Percentiles rank a stretch among this genome's conserved stretches.
Evolutionary conservation across 805 yeast genomes (phyloP).

Genomic region (Lachancea thermotolerans): DNA sequence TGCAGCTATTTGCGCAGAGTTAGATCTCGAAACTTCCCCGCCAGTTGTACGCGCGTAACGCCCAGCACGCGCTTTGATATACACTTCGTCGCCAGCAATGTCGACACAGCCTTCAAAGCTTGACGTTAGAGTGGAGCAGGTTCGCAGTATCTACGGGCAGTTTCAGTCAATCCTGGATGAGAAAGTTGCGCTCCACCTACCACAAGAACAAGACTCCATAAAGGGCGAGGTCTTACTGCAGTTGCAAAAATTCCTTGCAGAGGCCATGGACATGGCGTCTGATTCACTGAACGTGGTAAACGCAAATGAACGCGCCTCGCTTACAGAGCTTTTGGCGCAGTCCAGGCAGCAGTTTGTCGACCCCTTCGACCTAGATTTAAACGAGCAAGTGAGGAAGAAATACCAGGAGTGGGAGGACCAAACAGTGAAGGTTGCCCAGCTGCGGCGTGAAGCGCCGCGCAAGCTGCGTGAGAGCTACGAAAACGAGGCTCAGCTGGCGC

Average conservation of each 20-base stretch:
- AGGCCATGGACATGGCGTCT: constrained; percentile 46
- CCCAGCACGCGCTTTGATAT: no score
- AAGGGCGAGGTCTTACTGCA: constrained; percentile 20
- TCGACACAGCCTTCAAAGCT: constrained; percentile 12
- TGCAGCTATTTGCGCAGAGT: no score
- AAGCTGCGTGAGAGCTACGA: constrained; percentile 35
- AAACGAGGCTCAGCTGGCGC: constrained; percentile 2
- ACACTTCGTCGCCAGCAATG: neutral
- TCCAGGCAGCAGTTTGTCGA: constrained; percentile 39
- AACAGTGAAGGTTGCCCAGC: constrained; percentile 48
- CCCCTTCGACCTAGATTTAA: constrained; percentile 63
- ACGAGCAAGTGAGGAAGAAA: constrained; percentile 49
- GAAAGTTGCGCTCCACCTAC: constrained; percentile 16
- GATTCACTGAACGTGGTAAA: constrained; percentile 57
- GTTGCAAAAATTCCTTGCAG: constrained; percentile 19
- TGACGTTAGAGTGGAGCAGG: constrained; percentile 23
- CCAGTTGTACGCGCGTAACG: no score
- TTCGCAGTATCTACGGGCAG: constrained; percentile 26
- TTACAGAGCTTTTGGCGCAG: constrained; percentile 16
- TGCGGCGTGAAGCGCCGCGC: constrained; percentile 48
- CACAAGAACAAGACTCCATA: constrained; percentile 16
- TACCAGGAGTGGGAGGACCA: constrained; percentile 57
- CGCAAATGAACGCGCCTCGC: constrained; percentile 26
- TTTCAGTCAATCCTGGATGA: constrained; percentile 21
- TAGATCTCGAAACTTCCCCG: no score